phyloP scores from a whole-genome alignment of 176 grass and related monocot species.

The Melocanna baccifera region DNA sequence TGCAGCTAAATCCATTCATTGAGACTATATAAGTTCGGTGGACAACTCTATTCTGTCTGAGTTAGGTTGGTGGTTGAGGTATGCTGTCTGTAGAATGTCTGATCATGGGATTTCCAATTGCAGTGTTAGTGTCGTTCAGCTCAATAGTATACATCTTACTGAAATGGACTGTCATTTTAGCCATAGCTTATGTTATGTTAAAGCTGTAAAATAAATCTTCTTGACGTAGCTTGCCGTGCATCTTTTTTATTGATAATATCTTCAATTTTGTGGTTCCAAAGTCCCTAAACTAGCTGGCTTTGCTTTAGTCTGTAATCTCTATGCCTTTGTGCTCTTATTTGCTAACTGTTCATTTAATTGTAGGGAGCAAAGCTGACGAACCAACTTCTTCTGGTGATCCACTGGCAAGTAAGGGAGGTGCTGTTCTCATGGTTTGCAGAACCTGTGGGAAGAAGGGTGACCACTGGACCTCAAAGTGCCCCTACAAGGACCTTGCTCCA shows the following conservation, averaged over 20 bases:
- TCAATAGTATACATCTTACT: not conserved
- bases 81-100: not conserved
- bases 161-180: not conserved
- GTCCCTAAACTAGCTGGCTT: not conserved
- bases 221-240: not conserved
- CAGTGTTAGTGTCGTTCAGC: not conserved
- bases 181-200: not conserved
- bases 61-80: not conserved
- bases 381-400: conserved; percentile 43
- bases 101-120: not conserved
- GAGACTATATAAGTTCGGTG: not conserved
- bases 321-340: not conserved
- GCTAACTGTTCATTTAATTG: conserved; percentile 9
- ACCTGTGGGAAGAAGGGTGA: conserved; percentile 80
- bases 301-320: not conserved
- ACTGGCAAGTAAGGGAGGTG: conserved; percentile 43
- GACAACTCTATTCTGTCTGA: not conserved
- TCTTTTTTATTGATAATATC: not conserved
- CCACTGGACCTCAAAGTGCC: conserved; percentile 80
- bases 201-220: not conserved
- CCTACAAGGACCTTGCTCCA: conserved; percentile 69
- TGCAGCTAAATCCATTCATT: too few species aligned
- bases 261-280: not conserved
- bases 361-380: conserved; percentile 68
- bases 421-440: conserved; percentile 85